Evolutionary conservation across 225 moss, liverwort and hornwort species (phyloP).

Genomic region (Bryum argenteum): DNA sequence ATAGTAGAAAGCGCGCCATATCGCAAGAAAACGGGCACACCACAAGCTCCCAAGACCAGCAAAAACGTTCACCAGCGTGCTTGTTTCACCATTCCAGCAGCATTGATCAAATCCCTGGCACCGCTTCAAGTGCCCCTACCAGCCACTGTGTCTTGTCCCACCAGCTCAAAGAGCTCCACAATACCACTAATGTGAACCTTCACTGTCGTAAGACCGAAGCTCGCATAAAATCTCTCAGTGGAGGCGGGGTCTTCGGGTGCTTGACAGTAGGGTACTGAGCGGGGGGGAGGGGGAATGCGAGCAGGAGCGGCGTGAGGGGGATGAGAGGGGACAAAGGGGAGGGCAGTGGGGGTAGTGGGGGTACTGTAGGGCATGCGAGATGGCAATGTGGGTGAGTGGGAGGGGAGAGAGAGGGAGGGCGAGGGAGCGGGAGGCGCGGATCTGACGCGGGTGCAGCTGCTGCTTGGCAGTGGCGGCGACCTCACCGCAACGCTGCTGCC

Average conservation of each 20-base stretch:
- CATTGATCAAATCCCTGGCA: background rate
- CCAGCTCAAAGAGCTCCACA: too few relatives aligned
- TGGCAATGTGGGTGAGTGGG: constrained; percentile 19
- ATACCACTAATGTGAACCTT: too few relatives aligned
- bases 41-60: background rate
- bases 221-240: too few relatives aligned
- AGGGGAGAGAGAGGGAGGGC: background rate
- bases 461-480: background rate
- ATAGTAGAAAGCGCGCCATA: constrained; percentile 42
- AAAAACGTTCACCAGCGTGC: constrained; percentile 5
- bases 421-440: constrained; percentile 25
- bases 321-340: background rate
- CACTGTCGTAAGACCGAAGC: too few relatives aligned
- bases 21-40: background rate
- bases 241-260: too few relatives aligned
- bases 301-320: background rate
- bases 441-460: constrained; percentile 19
- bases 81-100: constrained; percentile 32
- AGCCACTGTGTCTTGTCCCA: too few relatives aligned
- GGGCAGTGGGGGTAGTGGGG: too few relatives aligned
- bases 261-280: too few relatives aligned
- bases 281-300: background rate
- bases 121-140: too few relatives aligned
- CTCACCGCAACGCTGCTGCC: background rate
- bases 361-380: background rate